A percentile compares a stretch with the other conserved stretches of the same genome.
Conservation (phyloP, 345 rosid species). For the Eucalyptus globulus region DNA sequence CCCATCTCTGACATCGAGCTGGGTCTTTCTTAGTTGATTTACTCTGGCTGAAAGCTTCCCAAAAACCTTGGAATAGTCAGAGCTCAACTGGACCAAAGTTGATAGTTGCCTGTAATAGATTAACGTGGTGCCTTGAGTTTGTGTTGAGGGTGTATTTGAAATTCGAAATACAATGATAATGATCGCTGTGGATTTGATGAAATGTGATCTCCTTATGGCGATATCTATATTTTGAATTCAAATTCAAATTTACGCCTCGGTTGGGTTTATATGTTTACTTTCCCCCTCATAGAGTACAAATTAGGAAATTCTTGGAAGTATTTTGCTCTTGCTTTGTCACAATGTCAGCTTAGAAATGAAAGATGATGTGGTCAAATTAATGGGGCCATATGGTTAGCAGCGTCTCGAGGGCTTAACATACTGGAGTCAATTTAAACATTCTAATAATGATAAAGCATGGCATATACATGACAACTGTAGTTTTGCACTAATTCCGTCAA, state of each 20-base stretch:
- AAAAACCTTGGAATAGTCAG: not conserved
- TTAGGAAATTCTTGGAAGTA: not conserved
- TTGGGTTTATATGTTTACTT: not conserved
- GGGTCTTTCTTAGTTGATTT: not conserved
- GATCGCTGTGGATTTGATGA: not conserved
- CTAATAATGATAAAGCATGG: not conserved
- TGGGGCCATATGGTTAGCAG: not conserved
- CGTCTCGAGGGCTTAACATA: not conserved
- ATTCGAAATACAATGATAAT: not conserved
- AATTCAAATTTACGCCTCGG: not conserved
- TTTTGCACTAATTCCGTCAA: not conserved
- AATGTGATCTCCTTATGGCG: not conserved
- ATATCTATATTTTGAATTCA: not conserved
- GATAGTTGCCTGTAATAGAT: not conserved
- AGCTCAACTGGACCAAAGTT: not conserved
- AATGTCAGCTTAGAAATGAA: not conserved
- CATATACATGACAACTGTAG: not conserved
- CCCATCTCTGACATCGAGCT: not conserved
- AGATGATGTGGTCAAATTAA: not conserved
- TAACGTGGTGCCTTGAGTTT: not conserved
- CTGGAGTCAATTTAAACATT: not conserved
- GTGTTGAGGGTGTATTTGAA: not conserved
- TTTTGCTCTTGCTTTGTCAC: not conserved
- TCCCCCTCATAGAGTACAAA: not conserved
- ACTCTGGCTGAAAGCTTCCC: not conserved